Base-by-base conservation (phyloP, 768 basidiomycete species). In the Coprinopsis marcescibilis region DNA sequence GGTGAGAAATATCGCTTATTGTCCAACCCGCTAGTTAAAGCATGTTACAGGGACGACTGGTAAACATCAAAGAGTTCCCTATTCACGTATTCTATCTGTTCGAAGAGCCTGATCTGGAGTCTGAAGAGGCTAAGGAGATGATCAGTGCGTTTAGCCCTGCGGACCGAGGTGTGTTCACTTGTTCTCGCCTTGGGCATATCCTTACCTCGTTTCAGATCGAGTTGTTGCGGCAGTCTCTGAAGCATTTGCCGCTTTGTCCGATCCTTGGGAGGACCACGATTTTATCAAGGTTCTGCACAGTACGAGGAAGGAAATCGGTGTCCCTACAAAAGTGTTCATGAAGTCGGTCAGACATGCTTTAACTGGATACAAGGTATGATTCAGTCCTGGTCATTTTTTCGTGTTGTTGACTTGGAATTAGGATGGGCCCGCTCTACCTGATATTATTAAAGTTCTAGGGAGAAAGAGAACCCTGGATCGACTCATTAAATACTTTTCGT, bases 351-450 rank as follows among this genome's bases (percentile, higher is more conserved):
- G 94, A 43, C 78, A 88, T 58, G 86, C 85, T 2, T 60, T 96
- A 54, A 92, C 85, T 1, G 93, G 83, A 2, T 78, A 81, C 68
- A 91, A 88, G 79, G 93, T 85, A 46, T n/a, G 73, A 57, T 23
- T 14, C 33, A 13, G 19, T 0, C 26, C 39, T 12, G 14, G 20
- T 29, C 25, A 15, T 29, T 35, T 24, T 13, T 27, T 3, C 37
- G 8, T 20, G 17, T 17, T 32, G 38, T 2, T 20, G 23, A 43
- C 24, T 25, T 14, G 24, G 45, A 4, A 43, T 4, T 43, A 78
- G 77, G 73, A 75, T 50, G 77, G 77, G 12, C 76, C 76, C 3
- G 64, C 66, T 3, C 55, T 77, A 12, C 65, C 66, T 2, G 75
- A 77, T 50, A 60, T 72, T 13, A 68, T 77, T 57, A 55, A 60